phyloP scores from a whole-genome alignment of 1,139 yeast species.

The Yarrowia galli region DNA sequence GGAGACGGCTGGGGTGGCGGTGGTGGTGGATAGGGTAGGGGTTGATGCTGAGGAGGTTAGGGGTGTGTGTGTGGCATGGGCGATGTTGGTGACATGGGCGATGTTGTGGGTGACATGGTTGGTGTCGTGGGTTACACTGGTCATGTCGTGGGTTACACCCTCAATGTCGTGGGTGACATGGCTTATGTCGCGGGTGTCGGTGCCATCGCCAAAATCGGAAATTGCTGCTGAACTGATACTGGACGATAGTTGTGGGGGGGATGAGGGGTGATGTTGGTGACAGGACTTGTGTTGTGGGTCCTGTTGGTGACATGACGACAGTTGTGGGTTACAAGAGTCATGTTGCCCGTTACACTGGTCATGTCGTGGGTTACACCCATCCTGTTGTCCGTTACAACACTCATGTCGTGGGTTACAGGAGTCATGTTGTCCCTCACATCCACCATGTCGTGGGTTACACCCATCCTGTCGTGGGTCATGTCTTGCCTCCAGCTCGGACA shows the following conservation, averaged over 20 bases:
- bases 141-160: too few species aligned
- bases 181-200: neutral
- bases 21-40: slow-evolving; percentile 13
- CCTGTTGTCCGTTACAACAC: too few species aligned
- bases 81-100: slow-evolving; percentile 18
- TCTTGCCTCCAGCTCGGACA: neutral
- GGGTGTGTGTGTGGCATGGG: slow-evolving; percentile 2
- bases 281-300: too few species aligned
- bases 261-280: neutral
- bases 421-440: neutral
- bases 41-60: slow-evolving; percentile 18
- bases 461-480: too few species aligned
- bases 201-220: neutral
- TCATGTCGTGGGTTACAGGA: neutral
- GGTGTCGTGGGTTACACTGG: neutral
- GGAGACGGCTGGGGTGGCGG: slow-evolving; percentile 25
- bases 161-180: neutral
- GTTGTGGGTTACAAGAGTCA: neutral
- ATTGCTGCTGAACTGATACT: neutral
- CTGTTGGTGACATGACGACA: too few species aligned
- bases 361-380: too few species aligned
- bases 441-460: too few species aligned
- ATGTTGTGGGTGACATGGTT: neutral
- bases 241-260: neutral
- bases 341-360: neutral